phyloP scores from a whole-genome alignment of 192 early-diverging fungal species.

The Backusella luteola region DNA sequence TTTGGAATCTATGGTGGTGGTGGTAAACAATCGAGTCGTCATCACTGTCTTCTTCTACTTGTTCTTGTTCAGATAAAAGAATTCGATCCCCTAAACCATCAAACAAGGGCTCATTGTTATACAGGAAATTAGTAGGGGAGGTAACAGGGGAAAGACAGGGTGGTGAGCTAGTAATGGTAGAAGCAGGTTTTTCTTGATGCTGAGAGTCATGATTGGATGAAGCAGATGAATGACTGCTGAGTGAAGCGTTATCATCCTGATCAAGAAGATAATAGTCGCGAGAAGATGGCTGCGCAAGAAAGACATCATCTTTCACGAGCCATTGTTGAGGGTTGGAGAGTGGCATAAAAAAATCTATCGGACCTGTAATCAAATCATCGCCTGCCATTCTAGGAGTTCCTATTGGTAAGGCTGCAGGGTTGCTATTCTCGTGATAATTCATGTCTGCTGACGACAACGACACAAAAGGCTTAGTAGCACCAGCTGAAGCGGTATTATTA shows the following conservation, averaged over 20 bases:
- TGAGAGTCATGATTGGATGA: conserved; percentile 13
- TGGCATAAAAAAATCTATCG: conserved; percentile 15
- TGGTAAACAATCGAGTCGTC: neutral
- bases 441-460: conserved; percentile 1
- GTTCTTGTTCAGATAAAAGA: neutral
- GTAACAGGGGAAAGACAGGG: conserved; percentile 18
- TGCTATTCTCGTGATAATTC: conserved; percentile 13
- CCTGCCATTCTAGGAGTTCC: conserved; percentile 18
- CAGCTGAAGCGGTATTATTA: neutral
- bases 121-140: conserved; percentile 14
- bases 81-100: conserved; percentile 12
- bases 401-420: conserved; percentile 21
- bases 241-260: conserved; percentile 15
- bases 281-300: conserved; percentile 13
- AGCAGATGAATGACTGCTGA: conserved; percentile 13
- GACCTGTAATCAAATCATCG: conserved; percentile 17
- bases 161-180: neutral
- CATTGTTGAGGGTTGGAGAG: neutral
- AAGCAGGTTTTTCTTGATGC: neutral
- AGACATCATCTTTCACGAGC: conserved; percentile 20
- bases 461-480: conserved; percentile 13
- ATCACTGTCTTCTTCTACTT: neutral
- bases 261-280: neutral
- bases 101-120: conserved; percentile 16
- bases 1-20: conserved; percentile 1